phyloP scores from a whole-genome alignment of 2,329 filamentous ascomycete species.

The Tolypocladium cylindrosporum region DNA sequence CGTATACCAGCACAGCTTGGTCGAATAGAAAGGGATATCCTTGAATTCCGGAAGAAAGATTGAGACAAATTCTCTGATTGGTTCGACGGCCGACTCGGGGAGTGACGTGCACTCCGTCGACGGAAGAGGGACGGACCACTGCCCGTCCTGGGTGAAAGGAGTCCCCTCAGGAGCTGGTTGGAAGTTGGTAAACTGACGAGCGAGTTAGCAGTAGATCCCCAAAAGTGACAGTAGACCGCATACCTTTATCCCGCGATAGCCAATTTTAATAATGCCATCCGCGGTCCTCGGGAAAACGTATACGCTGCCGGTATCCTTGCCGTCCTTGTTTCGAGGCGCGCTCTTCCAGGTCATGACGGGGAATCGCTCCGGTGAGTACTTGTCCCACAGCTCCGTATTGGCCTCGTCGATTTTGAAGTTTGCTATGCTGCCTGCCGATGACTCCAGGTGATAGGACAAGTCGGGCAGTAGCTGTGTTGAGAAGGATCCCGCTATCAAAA shows the following conservation, averaged over 20 bases:
- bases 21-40: slow-evolving; percentile 12
- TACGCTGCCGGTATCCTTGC: slow-evolving; percentile 18
- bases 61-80: slow-evolving; percentile 10
- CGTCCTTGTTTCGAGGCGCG: slow-evolving; percentile 11
- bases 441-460: slow-evolving; percentile 18
- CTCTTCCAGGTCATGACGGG: slow-evolving; percentile 21
- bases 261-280: slow-evolving; percentile 17
- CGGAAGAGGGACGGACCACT: slow-evolving; percentile 20
- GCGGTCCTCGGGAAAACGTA: slow-evolving; percentile 18
- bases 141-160: slow-evolving; percentile 17
- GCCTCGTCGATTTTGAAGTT: slow-evolving; percentile 15
- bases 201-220: neutral
- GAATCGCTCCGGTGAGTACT: slow-evolving; percentile 21
- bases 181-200: slow-evolving; percentile 20
- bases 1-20: slow-evolving; percentile 23
- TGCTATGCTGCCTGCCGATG: slow-evolving; percentile 17
- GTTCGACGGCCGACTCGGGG: slow-evolving; percentile 9
- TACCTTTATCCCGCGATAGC: slow-evolving; percentile 18
- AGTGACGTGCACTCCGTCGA: slow-evolving; percentile 7
- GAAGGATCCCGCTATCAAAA: slow-evolving; percentile 17
- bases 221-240: neutral
- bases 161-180: slow-evolving; percentile 14
- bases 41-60: slow-evolving; percentile 18
- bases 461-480: slow-evolving; percentile 19
- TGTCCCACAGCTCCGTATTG: slow-evolving; percentile 16